A percentile compares a stretch with the other conserved stretches of the same genome.
Evolutionary conservation across 78 protist genomes (phyloP).

Genomic region (Anaeramoeba flamelloides): DNA sequence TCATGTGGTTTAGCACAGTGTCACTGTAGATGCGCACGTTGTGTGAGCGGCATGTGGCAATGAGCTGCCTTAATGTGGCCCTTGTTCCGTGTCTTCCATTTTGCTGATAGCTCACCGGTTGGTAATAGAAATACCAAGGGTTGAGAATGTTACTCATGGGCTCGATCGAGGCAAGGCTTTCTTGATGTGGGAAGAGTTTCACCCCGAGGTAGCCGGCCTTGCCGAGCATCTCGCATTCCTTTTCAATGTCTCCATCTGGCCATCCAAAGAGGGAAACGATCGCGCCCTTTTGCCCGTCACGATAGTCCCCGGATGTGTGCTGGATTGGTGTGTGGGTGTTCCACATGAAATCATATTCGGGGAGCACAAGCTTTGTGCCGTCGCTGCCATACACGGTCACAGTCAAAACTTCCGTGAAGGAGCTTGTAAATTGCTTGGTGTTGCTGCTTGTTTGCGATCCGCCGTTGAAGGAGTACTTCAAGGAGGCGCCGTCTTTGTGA

Average conservation of each 20-base stretch:
- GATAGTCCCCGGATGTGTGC: neutral
- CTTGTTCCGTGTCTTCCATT: neutral
- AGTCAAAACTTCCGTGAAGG: neutral
- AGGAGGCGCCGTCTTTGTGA: neutral
- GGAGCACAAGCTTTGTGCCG: slow-evolving; percentile 13
- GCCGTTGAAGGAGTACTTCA: neutral
- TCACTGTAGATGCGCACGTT: slow-evolving; percentile 45
- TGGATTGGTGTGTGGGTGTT: slow-evolving; percentile 3
- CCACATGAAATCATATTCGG: slow-evolving; percentile 17
- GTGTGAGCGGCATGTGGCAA: slow-evolving; percentile 20
- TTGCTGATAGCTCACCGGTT: neutral
- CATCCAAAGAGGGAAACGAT: slow-evolving; percentile 16
- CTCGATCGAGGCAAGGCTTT: slow-evolving; percentile 28
- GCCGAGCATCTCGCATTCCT: slow-evolving; percentile 38
- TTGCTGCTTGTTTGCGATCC: neutral
- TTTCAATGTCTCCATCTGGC: slow-evolving; percentile 37
- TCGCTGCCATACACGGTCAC: neutral
- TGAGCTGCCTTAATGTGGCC: neutral
- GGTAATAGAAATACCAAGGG: neutral
- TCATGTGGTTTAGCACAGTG: slow-evolving; percentile 40
- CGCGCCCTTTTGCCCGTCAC: neutral
- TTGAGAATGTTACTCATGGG: slow-evolving; percentile 18
- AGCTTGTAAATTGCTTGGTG: neutral
- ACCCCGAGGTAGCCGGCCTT: slow-evolving; percentile 27
- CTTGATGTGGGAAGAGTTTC: slow-evolving; percentile 41